Evolutionary conservation across 495 filamentous ascomycete genomes (phyloP).

Genomic region (Evansstolkia leycettana): DNA sequence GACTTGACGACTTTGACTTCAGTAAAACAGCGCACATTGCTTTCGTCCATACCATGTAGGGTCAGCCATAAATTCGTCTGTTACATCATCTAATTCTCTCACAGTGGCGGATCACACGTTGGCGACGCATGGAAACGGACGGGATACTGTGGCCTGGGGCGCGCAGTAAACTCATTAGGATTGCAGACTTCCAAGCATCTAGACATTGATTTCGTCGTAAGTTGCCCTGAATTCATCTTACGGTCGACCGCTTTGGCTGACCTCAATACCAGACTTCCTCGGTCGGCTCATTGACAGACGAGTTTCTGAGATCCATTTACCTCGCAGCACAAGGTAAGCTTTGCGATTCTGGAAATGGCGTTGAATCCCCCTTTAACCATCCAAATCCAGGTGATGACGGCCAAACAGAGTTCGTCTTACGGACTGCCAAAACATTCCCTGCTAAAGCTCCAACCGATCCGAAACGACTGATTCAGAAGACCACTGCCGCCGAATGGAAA

Average conservation of each 20-base stretch:
- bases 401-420: too few species aligned
- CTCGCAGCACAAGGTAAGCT: conserved; percentile 57
- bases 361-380: too few species aligned
- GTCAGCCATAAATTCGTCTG: not conserved
- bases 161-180: conserved; percentile 43
- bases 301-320: conserved; percentile 61
- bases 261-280: conserved; percentile 50
- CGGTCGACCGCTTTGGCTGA: not conserved
- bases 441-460: too few species aligned
- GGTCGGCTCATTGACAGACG: conserved; percentile 57
- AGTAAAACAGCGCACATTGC: conserved; percentile 48
- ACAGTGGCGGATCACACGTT: conserved; percentile 40
- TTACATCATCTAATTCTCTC: conserved; percentile 2
- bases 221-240: conserved; percentile 4
- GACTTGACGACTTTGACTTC: conserved; percentile 62
- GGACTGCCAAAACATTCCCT: too few species aligned
- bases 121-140: conserved; percentile 46
- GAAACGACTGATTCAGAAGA: conserved; percentile 10
- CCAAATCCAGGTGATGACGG: too few species aligned
- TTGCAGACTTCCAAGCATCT: conserved; percentile 33
- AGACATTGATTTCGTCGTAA: conserved; percentile 49
- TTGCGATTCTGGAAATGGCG: conserved; percentile 5
- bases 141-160: conserved; percentile 57
- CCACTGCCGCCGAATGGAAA: conserved; percentile 28
- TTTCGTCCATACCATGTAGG: conserved; percentile 71